Evolutionary conservation across 2,329 filamentous ascomycete species (phyloP), one percentile per base, ranked within the genome.

Genomic region (Cadophora sp.): DNA sequence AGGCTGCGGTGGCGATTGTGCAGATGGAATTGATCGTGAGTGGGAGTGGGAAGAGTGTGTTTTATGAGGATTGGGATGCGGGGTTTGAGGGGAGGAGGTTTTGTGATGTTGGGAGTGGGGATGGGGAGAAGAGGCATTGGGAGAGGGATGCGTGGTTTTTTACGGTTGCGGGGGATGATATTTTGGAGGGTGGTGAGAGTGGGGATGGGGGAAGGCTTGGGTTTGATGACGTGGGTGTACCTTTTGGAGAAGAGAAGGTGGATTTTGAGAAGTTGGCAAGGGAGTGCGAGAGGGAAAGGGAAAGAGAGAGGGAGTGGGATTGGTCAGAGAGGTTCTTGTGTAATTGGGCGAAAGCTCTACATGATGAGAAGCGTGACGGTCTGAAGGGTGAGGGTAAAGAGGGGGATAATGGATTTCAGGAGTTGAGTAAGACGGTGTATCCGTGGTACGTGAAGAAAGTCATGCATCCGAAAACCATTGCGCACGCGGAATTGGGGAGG

Each of bases 121-220:
- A 11, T 19, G 29, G 43, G 26, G 61, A 56, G n/a, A 11, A 2
- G 55, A 50, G 19, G 22, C 6, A 8, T 53, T 66, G 63, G 67
- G 27, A 14, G n/a, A 58, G 27, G 55, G 67, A 69, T 64, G 59
- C 67, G 8, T 69, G 67, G 67, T 69, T 69, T n/a, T 69, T 69
- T 58, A 69, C 64, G 50, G 58, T 69, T 19, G 31, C 62, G 7
- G 63, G 67, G 12, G n/a, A 12, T 7, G 67, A 69, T 50, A 59
- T 55, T n/a, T 53, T 69, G 26, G 63, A 59, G 5, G 65, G 65
- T 55, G 50, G 43, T 48, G 11, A 64, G 50, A 11, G 19, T 31
- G n/a, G 11, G 58, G 3, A 6, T 16, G n/a, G 34, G 19, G 4
- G 37, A 50, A n/a, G 43, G n/a, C n/a, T n/a, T n/a, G n/a, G n/a